Conservation (phyloP, 805 yeast genomes). For the Yarrowia divulgata region DNA sequence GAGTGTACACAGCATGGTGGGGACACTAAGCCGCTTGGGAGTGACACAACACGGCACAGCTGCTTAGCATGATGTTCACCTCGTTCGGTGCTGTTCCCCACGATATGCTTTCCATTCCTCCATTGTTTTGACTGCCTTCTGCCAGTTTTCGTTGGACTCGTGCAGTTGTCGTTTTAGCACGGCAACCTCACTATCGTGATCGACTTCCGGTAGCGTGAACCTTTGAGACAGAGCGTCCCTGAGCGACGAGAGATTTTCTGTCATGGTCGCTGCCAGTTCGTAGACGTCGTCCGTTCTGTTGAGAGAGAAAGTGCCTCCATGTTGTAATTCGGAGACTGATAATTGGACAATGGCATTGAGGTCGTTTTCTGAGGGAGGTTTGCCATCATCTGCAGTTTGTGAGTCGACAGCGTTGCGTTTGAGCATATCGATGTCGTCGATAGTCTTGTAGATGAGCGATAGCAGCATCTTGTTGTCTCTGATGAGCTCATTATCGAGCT, state of each 20-base stretch:
- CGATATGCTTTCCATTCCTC: constrained; percentile 46
- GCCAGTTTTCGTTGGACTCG: constrained; percentile 45
- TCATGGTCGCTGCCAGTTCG: neutral
- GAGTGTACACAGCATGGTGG: neutral
- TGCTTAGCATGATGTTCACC: neutral
- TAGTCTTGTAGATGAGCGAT: constrained; percentile 40
- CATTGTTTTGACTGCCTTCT: constrained; percentile 45
- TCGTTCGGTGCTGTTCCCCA: neutral
- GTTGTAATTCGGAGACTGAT: constrained; percentile 19
- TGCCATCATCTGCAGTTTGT: neutral
- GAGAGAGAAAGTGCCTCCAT: constrained; percentile 24
- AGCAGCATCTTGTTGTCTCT: constrained; percentile 43
- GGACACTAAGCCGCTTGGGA: neutral
- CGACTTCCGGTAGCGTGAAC: constrained; percentile 25
- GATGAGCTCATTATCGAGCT: constrained; percentile 36
- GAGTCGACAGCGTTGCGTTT: constrained; percentile 33
- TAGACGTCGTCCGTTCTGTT: constrained; percentile 8
- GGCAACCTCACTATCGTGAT: constrained; percentile 41
- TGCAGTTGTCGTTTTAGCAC: constrained; percentile 42
- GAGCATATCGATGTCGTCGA: constrained; percentile 35
- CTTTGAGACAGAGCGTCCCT: constrained; percentile 9
- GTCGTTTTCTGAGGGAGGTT: neutral
- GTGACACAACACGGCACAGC: neutral
- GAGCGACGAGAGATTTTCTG: neutral
- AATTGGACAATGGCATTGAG: constrained; percentile 20